Evolutionary conservation across 495 filamentous ascomycete species (phyloP), one percentile per base, ranked within the genome.

Genomic region (Neurospora sp.): DNA sequence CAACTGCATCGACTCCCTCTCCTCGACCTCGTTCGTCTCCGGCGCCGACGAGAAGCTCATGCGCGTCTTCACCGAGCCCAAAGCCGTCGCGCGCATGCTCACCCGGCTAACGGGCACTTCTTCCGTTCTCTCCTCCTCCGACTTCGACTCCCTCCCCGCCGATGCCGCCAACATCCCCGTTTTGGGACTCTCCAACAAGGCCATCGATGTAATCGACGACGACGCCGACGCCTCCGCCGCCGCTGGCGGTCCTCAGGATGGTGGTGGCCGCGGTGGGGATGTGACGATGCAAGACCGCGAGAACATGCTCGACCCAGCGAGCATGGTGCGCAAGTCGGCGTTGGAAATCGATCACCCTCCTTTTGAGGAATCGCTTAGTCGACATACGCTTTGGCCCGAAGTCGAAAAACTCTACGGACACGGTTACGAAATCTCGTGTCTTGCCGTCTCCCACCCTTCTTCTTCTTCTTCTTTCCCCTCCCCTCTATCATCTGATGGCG

Each of bases 1-100:
- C 74, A 99, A 98, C 83, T 98, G 95, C 79, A 89, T 98, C 75
- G 91, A 92, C 77, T 87, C 91, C 5, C 79, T 97, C 35, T 88
- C 89, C 5, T 79, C 85, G 37, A 83, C 88, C 16, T 89, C 88
- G 69, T 98, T 98, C 77, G 89, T 99, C 37, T 95, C 94, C 59
- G 96, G 96, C n/a, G 96, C 96, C 42, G 96, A 99, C 76, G 96
- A 99, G 83, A 99, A 99, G 82, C 89, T 98, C 39, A 86, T 98
- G 75, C 90, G 96, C 18, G 95, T 98, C 18, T 99, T 99, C 80
- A 91, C 94, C 71, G 90, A 97, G 83, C 96, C 96, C 8, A 91
- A 89, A 79, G 91, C 89, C 39, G 91, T 96, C 69, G 96, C 93
- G 0, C 83, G 86, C 59, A 84, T 98, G 41, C 86, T 99, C 0